phyloP scores from a whole-genome alignment of 352 stramenopile species.

The Globisporangium nodosum region DNA sequence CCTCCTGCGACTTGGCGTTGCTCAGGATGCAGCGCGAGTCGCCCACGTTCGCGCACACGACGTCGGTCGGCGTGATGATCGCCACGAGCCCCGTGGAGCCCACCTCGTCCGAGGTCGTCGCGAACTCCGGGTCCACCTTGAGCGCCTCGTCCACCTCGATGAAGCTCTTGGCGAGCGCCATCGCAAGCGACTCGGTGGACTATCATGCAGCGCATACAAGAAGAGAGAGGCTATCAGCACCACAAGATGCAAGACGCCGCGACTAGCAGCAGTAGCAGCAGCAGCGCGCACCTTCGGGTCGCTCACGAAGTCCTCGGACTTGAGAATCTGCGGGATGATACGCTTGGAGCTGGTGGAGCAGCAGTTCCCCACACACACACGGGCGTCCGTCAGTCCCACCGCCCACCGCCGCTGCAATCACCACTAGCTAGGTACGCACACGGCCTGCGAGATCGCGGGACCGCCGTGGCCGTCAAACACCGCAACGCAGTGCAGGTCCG shows the following conservation, averaged over 20 bases:
- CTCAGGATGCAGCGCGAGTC: conserved; percentile 85
- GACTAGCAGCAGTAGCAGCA: background rate
- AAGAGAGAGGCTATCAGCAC: background rate
- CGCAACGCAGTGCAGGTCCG: conserved; percentile 60
- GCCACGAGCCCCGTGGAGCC: conserved; percentile 78
- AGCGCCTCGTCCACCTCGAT: conserved; percentile 65
- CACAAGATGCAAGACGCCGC: background rate
- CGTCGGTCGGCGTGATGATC: conserved; percentile 75
- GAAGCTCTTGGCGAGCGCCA: conserved; percentile 75
- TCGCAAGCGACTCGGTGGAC: conserved; percentile 61
- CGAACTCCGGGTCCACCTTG: conserved; percentile 63
- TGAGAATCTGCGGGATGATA: conserved; percentile 57
- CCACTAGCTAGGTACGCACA: conserved; percentile 28
- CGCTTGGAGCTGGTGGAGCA: conserved; percentile 43
- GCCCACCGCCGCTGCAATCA: background rate
- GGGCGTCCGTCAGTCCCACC: background rate
- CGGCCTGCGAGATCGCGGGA: conserved; percentile 51
- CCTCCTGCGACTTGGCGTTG: conserved; percentile 59
- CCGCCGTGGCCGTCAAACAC: conserved; percentile 86
- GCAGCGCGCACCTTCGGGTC: conserved; percentile 34
- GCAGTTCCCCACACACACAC: background rate
- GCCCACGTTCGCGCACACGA: conserved; percentile 80
- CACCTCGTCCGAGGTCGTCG: conserved; percentile 64
- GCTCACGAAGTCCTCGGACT: conserved; percentile 69
- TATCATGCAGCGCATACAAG: background rate